Percentiles rank a stretch among this genome's conserved stretches.
Evolutionary conservation across 2,329 filamentous ascomycete species (phyloP).

Genomic region (Anthostomella pinea): DNA sequence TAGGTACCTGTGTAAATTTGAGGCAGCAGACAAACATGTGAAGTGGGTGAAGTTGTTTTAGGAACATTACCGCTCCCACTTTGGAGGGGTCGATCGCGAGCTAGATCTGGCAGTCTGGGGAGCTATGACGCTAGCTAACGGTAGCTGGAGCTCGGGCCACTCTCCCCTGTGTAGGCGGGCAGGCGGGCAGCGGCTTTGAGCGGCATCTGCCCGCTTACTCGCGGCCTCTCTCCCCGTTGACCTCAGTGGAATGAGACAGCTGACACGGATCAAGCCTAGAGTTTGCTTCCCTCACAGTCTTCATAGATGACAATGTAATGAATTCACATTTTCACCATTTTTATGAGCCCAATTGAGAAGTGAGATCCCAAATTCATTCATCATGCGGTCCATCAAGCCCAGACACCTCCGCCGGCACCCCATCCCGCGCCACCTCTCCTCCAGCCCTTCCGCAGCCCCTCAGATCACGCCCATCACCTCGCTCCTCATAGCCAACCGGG

Average conservation of each 20-base stretch:
- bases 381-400: slow-evolving; percentile 56
- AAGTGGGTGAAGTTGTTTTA: no score
- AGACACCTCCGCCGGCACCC: slow-evolving; percentile 47
- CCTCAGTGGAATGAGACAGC: slow-evolving; percentile 11
- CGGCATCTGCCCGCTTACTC: slow-evolving; percentile 19
- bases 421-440: slow-evolving; percentile 38
- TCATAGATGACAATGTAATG: no score
- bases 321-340: slow-evolving; percentile 3
- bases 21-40: no score
- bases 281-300: no score
- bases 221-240: slow-evolving; percentile 12
- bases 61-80: no score
- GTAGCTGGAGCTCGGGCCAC: no score
- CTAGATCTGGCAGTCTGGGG: no score
- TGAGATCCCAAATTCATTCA: slow-evolving; percentile 13
- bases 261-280: no score
- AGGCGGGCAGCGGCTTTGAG: slow-evolving; percentile 11
- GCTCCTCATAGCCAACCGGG: slow-evolving; percentile 92
- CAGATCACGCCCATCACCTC: slow-evolving; percentile 61
- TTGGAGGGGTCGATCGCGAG: no score
- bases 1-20: no score
- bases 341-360: slow-evolving; percentile 5
- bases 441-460: slow-evolving; percentile 29
- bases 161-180: no score
- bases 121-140: no score